Conservation (phyloP, 495 filamentous ascomycete species). For the Aspergillus campestris region DNA sequence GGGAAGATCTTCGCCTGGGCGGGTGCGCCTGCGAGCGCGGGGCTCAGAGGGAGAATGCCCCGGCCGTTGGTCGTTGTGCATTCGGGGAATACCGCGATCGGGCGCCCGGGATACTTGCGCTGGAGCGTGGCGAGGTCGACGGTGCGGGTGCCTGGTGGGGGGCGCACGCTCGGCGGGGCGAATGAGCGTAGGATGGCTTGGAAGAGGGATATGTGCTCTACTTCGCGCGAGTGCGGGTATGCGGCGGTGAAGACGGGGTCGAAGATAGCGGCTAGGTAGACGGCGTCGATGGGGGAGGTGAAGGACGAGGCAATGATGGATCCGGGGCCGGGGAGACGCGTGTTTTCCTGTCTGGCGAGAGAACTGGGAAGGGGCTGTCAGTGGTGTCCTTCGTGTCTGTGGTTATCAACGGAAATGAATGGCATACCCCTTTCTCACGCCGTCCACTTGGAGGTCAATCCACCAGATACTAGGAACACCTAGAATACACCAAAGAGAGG, state of each 20-base stretch:
- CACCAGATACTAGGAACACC: constrained; percentile 90
- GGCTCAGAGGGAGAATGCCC: constrained; percentile 78
- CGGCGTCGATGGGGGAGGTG: constrained; percentile 83
- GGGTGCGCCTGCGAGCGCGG: constrained; percentile 57
- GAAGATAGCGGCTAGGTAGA: constrained; percentile 96
- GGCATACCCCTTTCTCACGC: constrained; percentile 74
- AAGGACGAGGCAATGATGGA: constrained; percentile 82
- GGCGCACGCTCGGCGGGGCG: constrained; percentile 42
- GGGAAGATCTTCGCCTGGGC: constrained; percentile 70
- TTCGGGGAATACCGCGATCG: constrained; percentile 83
- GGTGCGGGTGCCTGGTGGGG: constrained; percentile 41
- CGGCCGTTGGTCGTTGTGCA: constrained; percentile 89
- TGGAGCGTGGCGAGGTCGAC: constrained; percentile 55
- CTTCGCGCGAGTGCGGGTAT: constrained; percentile 63
- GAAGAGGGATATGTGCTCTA: constrained; percentile 68
- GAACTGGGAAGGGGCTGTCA: constrained; percentile 27
- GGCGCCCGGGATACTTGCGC: constrained; percentile 56
- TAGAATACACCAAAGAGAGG: constrained; percentile 76
- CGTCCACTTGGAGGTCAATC: constrained; percentile 94
- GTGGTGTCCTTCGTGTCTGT: too few relatives aligned
- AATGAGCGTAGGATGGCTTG: constrained; percentile 68
- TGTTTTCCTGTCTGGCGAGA: constrained; percentile 50
- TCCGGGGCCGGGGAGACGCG: constrained; percentile 63
- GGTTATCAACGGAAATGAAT: background rate
- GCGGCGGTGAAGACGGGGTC: constrained; percentile 85